Conservation (phyloP, 306 rosid species). For the Lotus japonicus region DNA sequence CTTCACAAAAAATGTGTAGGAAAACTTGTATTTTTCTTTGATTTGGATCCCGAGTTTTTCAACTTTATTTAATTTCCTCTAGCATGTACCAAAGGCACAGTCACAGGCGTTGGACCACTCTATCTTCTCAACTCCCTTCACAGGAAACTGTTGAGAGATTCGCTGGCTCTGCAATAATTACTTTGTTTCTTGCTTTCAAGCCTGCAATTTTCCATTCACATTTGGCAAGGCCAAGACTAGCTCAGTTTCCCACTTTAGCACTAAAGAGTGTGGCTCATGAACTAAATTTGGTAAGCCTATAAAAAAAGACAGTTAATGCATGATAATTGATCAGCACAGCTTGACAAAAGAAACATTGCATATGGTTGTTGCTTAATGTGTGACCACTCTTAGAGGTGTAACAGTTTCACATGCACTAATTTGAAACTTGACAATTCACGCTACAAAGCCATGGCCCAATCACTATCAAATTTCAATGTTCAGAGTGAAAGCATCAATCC, state of each 20-base stretch:
- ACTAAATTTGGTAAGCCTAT: background rate
- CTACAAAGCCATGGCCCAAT: slow-evolving; percentile 8
- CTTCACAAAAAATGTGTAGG: background rate
- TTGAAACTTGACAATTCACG: slow-evolving; percentile 20
- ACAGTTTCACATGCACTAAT: background rate
- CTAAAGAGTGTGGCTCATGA: background rate
- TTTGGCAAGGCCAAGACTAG: slow-evolving; percentile 10
- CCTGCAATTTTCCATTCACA: background rate
- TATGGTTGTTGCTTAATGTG: background rate
- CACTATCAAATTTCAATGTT: slow-evolving; percentile 18
- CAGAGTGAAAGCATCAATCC: background rate
- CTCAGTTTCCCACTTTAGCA: background rate
- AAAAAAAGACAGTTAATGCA: background rate
- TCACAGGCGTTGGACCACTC: background rate
- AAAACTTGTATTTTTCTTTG: background rate
- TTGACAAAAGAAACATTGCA: background rate
- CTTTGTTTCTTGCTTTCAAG: slow-evolving; percentile 1
- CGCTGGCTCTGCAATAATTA: background rate
- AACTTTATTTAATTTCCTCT: background rate
- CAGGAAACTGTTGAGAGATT: slow-evolving; percentile 11
- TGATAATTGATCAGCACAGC: background rate
- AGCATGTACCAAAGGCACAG: background rate
- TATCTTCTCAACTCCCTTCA: background rate
- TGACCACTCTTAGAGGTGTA: slow-evolving; percentile 17
- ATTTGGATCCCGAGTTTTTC: background rate